Evolutionary conservation across 2,329 filamentous ascomycete genomes (phyloP).

Genomic region (Mariannaea elegans): DNA sequence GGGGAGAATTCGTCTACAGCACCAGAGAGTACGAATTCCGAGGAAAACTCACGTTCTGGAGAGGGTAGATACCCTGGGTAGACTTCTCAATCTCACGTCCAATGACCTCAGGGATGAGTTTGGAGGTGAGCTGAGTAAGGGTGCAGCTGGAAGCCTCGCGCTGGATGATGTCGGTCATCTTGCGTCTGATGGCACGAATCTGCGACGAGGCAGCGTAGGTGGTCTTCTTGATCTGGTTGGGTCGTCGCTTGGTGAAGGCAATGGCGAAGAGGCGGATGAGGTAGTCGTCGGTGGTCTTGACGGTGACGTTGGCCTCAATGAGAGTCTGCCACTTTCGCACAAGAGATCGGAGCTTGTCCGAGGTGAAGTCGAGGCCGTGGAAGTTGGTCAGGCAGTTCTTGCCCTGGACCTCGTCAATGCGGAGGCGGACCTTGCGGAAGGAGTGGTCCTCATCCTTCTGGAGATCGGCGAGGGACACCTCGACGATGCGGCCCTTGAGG

Average conservation of each 20-base stretch:
- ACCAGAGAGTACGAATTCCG: too few species aligned
- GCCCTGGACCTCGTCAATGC: slow-evolving; percentile 98
- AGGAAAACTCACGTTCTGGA: slow-evolving; percentile 84
- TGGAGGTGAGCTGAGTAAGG: slow-evolving; percentile 94
- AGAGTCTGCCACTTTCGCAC: slow-evolving; percentile 99
- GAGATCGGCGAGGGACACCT: slow-evolving; percentile 98
- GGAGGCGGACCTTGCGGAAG: slow-evolving; percentile 99
- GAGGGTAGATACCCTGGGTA: slow-evolving; percentile 98
- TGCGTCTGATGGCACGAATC: slow-evolving; percentile 97
- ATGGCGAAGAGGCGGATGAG: slow-evolving; percentile 99
- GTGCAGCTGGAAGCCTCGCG: slow-evolving; percentile 95
- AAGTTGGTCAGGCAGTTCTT: slow-evolving; percentile 99
- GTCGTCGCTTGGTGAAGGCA: slow-evolving; percentile 98
- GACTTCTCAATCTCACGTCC: slow-evolving; percentile 99
- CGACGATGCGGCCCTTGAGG: slow-evolving; percentile 98
- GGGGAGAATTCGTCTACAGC: too few species aligned
- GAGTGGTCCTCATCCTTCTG: slow-evolving; percentile 99
- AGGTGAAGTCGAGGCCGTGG: slow-evolving; percentile 99
- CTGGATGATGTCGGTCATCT: slow-evolving; percentile 99
- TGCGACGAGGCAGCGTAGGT: slow-evolving; percentile 97
- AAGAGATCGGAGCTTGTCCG: slow-evolving; percentile 98
- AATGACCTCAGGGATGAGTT: slow-evolving; percentile 99
- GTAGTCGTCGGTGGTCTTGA: slow-evolving; percentile 99
- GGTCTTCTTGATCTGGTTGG: slow-evolving; percentile 99
- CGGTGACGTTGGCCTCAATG: slow-evolving; percentile 99